Evolutionary conservation across 2,329 filamentous ascomycete species (phyloP).

Genomic region (Metarhizium guizhouense): DNA sequence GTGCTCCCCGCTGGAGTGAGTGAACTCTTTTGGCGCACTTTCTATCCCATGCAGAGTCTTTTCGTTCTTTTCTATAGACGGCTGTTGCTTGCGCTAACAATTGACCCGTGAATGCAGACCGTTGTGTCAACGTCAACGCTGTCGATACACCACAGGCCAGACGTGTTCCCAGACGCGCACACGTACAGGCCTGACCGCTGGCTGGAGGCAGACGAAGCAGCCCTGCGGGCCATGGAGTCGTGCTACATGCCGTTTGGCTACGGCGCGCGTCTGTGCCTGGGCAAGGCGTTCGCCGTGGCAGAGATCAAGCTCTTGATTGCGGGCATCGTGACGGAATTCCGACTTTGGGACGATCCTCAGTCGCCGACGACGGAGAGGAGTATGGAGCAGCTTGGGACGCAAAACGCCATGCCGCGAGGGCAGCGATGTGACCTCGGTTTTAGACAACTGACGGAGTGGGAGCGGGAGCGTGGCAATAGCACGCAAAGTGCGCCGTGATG

Average conservation of each 20-base stretch:
- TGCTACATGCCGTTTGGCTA: slow-evolving; percentile 6
- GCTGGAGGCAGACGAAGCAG: slow-evolving; percentile 4
- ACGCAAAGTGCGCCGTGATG: neutral
- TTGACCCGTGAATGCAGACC: neutral
- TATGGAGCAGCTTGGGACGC: slow-evolving; percentile 5
- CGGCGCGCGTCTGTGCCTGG: slow-evolving; percentile 5
- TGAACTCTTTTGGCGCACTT: neutral
- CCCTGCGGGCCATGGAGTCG: slow-evolving; percentile 3
- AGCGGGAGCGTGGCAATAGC: neutral
- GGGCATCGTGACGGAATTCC: slow-evolving; percentile 1
- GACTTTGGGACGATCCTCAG: neutral
- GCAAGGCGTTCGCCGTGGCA: slow-evolving; percentile 3
- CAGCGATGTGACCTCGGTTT: slow-evolving; percentile 4
- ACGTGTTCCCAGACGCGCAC: slow-evolving; percentile 1
- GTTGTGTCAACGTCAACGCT: slow-evolving; percentile 5
- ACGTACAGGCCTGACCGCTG: slow-evolving; percentile 2
- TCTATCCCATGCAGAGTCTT: neutral
- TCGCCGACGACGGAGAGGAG: neutral
- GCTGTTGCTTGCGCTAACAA: neutral
- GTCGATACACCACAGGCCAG: slow-evolving; percentile 1
- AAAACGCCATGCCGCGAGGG: slow-evolving; percentile 4
- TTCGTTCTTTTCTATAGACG: neutral
- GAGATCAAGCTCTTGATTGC: slow-evolving; percentile 4
- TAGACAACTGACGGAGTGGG: neutral
- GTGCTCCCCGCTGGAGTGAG: slow-evolving; percentile 4